Evolutionary conservation across 176 grass and related monocot species (phyloP).

Genomic region (Phoenix roebelenii): DNA sequence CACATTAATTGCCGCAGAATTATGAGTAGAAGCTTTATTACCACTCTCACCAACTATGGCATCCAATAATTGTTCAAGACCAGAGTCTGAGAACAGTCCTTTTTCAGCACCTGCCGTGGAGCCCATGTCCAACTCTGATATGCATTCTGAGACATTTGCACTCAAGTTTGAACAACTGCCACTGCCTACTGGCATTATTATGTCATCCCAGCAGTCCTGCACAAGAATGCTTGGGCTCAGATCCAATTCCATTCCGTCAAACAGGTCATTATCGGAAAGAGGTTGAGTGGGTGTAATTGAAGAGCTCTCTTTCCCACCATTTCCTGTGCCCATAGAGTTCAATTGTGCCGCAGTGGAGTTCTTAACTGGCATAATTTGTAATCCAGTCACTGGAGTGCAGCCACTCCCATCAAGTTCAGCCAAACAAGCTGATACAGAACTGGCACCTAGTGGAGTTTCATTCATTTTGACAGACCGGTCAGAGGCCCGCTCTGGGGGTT

Average conservation of each 20-base stretch:
- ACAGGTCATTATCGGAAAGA: conserved; percentile 24
- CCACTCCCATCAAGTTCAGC: conserved; percentile 7
- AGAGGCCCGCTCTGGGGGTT: neutral
- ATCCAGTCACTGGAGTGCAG: conserved; percentile 8
- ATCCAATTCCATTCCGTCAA: conserved; percentile 43
- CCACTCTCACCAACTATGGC: conserved; percentile 23
- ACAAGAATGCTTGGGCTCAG: conserved; percentile 22
- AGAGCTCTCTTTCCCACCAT: conserved; percentile 10
- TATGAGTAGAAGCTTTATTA: conserved; percentile 17
- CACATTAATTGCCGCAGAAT: conserved; percentile 6
- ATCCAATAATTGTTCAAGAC: conserved; percentile 58
- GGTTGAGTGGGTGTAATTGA: neutral
- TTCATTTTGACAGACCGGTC: neutral
- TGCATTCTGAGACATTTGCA: conserved; percentile 23
- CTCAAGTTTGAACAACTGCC: conserved; percentile 35
- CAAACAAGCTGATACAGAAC: conserved; percentile 14
- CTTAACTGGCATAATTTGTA: conserved; percentile 16
- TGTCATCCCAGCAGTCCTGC: conserved; percentile 58
- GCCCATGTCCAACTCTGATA: conserved; percentile 29
- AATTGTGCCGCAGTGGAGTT: conserved; percentile 10
- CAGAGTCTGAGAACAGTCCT: conserved; percentile 41
- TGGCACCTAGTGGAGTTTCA: neutral
- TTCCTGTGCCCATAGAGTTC: conserved; percentile 13
- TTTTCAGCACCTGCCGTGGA: conserved; percentile 24
- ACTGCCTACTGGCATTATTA: conserved; percentile 16